phyloP scores from a whole-genome alignment of 192 early-diverging fungal genomes.

The Entrophospora sp. region DNA sequence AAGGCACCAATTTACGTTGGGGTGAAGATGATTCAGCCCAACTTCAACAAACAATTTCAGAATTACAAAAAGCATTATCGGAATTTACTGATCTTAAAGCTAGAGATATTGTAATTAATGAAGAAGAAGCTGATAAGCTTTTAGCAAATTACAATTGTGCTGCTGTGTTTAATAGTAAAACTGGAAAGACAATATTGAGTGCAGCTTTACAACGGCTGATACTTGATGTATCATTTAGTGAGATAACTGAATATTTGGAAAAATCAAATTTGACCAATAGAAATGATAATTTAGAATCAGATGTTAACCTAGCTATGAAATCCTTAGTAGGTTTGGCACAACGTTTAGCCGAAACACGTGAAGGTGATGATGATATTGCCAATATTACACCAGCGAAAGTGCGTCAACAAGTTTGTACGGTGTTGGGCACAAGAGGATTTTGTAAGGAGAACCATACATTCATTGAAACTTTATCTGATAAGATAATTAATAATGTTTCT shows the following conservation, averaged over 20 bases:
- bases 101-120: neutral
- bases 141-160: neutral
- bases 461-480: neutral
- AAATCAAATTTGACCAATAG: no score
- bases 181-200: neutral
- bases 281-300: neutral
- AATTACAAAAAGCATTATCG: neutral
- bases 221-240: neutral
- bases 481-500: neutral
- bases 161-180: neutral
- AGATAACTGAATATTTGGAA: neutral
- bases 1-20: neutral
- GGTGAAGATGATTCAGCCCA: neutral
- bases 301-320: neutral
- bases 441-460: neutral
- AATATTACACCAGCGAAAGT: neutral
- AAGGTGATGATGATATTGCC: neutral
- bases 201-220: slow-evolving; percentile 4
- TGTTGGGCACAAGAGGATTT: slow-evolving; percentile 2
- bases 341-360: neutral
- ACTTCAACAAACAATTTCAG: neutral
- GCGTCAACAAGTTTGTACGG: slow-evolving; percentile 14
- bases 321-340: neutral
- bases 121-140: neutral
- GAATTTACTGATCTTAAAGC: neutral